Conservation (phyloP, 2,329 filamentous ascomycete species). For the Penicillium sp. region DNA sequence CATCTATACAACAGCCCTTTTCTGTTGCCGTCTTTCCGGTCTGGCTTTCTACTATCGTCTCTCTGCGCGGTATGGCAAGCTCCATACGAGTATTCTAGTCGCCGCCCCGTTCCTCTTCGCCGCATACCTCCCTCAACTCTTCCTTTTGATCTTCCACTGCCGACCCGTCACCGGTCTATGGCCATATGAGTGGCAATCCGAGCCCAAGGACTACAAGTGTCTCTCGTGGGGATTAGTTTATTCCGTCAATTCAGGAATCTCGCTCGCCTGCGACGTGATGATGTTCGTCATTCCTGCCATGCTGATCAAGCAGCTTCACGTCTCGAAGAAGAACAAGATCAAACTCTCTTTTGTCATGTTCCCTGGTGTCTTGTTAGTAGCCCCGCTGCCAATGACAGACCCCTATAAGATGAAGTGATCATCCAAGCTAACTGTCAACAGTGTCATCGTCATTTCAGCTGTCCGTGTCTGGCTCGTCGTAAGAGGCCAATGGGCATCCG, state of each 20-base stretch:
- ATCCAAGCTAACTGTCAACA: slow-evolving; percentile 26
- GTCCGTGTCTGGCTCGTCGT: slow-evolving; percentile 54
- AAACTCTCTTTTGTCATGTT: slow-evolving; percentile 54
- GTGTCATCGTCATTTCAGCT: slow-evolving; percentile 56
- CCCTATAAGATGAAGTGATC: not conserved
- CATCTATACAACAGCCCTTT: slow-evolving; percentile 56
- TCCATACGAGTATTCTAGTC: slow-evolving; percentile 26
- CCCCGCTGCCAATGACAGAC: too few species aligned
- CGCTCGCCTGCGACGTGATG: slow-evolving; percentile 55
- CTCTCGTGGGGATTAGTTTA: slow-evolving; percentile 58
- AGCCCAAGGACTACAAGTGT: slow-evolving; percentile 48
- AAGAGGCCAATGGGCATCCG: slow-evolving; percentile 50
- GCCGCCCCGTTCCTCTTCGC: slow-evolving; percentile 43
- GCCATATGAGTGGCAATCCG: slow-evolving; percentile 56
- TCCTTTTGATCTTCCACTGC: slow-evolving; percentile 58
- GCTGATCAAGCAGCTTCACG: slow-evolving; percentile 53
- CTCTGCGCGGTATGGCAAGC: slow-evolving; percentile 37
- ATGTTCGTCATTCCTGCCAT: slow-evolving; percentile 57
- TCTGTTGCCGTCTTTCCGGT: slow-evolving; percentile 57
- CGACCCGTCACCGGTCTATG: slow-evolving; percentile 55
- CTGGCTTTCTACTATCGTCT: slow-evolving; percentile 58
- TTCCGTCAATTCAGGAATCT: slow-evolving; percentile 55
- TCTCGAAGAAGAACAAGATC: slow-evolving; percentile 51
- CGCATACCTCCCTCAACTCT: slow-evolving; percentile 54
- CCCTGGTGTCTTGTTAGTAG: slow-evolving; percentile 53